Base-by-base conservation (phyloP, 306 rosid genomes). In the Fagus sylvatica region DNA sequence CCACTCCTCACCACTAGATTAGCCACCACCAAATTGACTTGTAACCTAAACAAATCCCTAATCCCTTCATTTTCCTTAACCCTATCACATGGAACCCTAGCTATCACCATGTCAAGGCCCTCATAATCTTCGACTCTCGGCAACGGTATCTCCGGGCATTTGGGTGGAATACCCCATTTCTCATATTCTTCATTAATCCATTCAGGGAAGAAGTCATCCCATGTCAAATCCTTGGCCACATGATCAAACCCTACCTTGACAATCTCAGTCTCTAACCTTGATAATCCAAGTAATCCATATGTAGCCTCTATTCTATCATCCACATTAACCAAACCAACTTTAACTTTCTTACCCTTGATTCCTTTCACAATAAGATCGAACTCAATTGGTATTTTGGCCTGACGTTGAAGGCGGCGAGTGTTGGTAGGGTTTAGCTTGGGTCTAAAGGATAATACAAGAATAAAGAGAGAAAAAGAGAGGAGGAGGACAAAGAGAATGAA, bases 21-120 rank as follows among this genome's bases (percentile, higher is more conserved):
- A 33, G 98, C 98, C 88, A 84, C 97, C 73, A 83, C 93, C 84
- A 95, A 77, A 79, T 95, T 95, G 17, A 91, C 89, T 41, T 95
- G 98, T 70, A 92, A 87, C 76, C 89, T 79, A 34, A 80, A 80
- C 78, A 85, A 80, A 41, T 92, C 98, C 74, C 92, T 88, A 64
- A 74, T 28, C 46, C 85, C 93, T 42, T 42, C 8, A 42, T 73
- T 74, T 32, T 43, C 4, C 6, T 51, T 16, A 4, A 16, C 69
- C 12, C 11, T 55, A 62, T 89, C 86, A 55, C 98, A 92, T 33
- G 97, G 95, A 36, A 86, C 76, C 57, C 48, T 75, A 1, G 88
- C 92, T 64, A 91, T 84, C 37, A 92, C 80, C 73, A 88, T 89
- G 74, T 95, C 84, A 1, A 95, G 71, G 55, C 78, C 89, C 4